phyloP scores from a whole-genome alignment of 495 filamentous ascomycete genomes.

The Aspergillus panamensis region DNA sequence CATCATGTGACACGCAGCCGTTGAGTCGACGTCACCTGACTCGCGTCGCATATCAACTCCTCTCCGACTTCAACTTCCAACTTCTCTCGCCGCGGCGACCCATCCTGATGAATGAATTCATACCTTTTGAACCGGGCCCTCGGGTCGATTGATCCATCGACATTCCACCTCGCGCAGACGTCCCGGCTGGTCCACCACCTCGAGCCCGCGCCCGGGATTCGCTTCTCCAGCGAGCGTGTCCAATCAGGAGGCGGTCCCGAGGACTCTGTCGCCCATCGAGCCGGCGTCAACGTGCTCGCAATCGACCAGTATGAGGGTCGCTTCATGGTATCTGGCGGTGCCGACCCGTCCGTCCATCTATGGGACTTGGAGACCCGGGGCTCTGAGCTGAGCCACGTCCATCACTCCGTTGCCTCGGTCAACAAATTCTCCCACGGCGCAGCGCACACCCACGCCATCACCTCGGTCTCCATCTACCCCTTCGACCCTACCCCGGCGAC shows the following conservation, averaged over 20 bases:
- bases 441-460: conserved; percentile 74
- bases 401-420: conserved; percentile 47
- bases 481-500: conserved; percentile 68
- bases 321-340: conserved; percentile 78
- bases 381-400: conserved; percentile 42
- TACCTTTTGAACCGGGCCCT: conserved; percentile 68
- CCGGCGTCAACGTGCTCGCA: conserved; percentile 71
- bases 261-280: conserved; percentile 59
- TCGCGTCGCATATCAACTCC: no score
- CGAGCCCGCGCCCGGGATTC: conserved; percentile 58
- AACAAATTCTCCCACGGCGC: conserved; percentile 41
- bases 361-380: conserved; percentile 71
- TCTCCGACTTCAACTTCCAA: no score
- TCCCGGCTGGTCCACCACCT: conserved; percentile 58
- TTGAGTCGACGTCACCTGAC: no score
- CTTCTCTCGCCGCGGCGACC: not conserved
- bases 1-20: no score
- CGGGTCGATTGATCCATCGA: conserved; percentile 57
- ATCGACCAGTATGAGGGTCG: conserved; percentile 75
- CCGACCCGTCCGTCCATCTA: conserved; percentile 71
- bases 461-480: conserved; percentile 82
- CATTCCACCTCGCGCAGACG: conserved; percentile 60
- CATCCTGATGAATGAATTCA: conserved; percentile 70
- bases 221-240: conserved; percentile 56
- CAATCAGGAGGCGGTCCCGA: conserved; percentile 21